Evolutionary conservation across 352 stramenopile species (phyloP).

Genomic region (Hyaloperonospora brassicae): DNA sequence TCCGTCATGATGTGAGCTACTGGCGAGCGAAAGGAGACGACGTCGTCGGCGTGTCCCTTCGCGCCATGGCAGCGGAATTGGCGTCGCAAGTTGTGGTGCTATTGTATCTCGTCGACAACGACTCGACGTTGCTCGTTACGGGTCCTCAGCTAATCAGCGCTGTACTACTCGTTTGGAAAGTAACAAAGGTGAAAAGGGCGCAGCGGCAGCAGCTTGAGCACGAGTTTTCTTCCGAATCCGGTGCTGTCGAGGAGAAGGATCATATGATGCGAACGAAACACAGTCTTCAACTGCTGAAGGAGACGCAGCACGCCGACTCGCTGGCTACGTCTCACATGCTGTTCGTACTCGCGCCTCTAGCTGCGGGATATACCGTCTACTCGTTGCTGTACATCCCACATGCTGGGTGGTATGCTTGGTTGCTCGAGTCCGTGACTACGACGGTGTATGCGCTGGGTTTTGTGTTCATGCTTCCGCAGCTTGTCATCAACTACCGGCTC

Average conservation of each 20-base stretch:
- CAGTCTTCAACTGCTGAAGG: slow-evolving; percentile 19
- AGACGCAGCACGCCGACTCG: slow-evolving; percentile 63
- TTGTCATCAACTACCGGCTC: slow-evolving; percentile 92
- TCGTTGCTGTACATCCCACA: slow-evolving; percentile 81
- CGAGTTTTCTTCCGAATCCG: slow-evolving; percentile 7
- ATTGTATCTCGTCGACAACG: slow-evolving; percentile 92
- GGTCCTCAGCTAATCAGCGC: slow-evolving; percentile 50
- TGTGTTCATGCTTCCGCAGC: slow-evolving; percentile 86
- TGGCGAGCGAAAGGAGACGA: slow-evolving; percentile 90
- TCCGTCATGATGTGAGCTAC: slow-evolving; percentile 96
- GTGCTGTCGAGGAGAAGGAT: slow-evolving; percentile 26
- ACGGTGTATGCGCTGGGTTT: slow-evolving; percentile 88
- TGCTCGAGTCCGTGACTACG: slow-evolving; percentile 81
- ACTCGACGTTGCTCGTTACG: slow-evolving; percentile 91
- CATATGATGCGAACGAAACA: slow-evolving; percentile 25
- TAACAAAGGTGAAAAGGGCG: slow-evolving; percentile 54
- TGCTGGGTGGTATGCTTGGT: slow-evolving; percentile 73
- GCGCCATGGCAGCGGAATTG: slow-evolving; percentile 89
- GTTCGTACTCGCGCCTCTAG: slow-evolving; percentile 62
- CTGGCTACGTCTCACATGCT: slow-evolving; percentile 82
- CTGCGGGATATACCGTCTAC: slow-evolving; percentile 74
- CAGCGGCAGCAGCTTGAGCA: slow-evolving; percentile 17
- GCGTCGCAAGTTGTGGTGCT: slow-evolving; percentile 91
- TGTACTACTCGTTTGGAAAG: slow-evolving; percentile 86
- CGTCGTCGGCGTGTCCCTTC: slow-evolving; percentile 90